Evolutionary conservation across 441 rosid species (phyloP).

Genomic region (Croton setiger): DNA sequence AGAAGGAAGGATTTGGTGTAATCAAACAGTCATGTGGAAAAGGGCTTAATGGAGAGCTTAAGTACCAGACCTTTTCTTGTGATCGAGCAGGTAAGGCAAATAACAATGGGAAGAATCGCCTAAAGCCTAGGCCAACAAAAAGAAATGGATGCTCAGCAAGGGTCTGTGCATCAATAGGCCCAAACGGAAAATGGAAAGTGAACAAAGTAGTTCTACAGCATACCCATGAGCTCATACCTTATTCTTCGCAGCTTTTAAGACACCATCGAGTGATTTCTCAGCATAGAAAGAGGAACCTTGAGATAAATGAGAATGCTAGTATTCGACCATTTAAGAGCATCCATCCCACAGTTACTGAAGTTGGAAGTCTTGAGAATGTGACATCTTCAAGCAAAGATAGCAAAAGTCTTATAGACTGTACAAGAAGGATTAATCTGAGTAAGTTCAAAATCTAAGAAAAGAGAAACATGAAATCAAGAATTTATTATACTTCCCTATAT

Average conservation of each 20-base stretch:
- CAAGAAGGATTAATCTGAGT: background rate
- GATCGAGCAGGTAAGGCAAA: conserved; percentile 3
- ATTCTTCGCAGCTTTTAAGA: background rate
- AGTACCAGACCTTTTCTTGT: background rate
- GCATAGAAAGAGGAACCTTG: conserved; percentile 4
- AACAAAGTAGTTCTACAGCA: conserved; percentile 1
- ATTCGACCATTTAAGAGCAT: background rate
- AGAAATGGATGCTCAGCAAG: background rate
- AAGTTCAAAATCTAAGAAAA: background rate
- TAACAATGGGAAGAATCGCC: background rate
- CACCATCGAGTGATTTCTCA: background rate
- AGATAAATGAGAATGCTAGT: background rate
- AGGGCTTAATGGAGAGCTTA: background rate
- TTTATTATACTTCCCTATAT: background rate
- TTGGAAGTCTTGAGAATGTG: background rate
- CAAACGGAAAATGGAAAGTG: background rate
- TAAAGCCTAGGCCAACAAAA: background rate
- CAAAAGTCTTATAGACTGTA: background rate
- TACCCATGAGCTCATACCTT: background rate
- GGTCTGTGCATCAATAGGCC: background rate
- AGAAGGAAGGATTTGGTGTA: background rate
- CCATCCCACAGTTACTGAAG: background rate
- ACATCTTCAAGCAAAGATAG: background rate
- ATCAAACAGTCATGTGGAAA: background rate
- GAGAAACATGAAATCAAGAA: background rate